A percentile compares a stretch with the other conserved stretches of the same genome.
Evolutionary conservation across 495 filamentous ascomycete genomes (phyloP).

Genomic region (Hypoxylon crocopeplum): DNA sequence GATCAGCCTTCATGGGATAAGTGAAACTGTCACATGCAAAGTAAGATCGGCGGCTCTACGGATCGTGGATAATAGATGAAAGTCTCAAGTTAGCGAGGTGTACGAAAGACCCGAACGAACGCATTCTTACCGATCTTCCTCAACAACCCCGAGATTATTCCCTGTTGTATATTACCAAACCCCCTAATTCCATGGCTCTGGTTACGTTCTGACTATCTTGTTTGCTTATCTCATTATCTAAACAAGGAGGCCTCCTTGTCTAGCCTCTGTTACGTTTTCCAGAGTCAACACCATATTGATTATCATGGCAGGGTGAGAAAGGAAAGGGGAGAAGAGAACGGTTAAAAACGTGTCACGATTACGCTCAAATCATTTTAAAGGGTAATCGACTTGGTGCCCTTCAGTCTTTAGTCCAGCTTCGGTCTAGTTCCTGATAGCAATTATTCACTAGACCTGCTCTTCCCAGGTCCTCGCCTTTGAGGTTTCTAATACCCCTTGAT

Average conservation of each 20-base stretch:
- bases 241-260: not conserved
- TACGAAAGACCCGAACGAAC: not conserved
- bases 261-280: not conserved
- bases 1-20: not conserved
- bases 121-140: not conserved
- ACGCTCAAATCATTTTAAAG: not conserved
- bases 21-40: slow-evolving; percentile 15
- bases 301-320: not conserved
- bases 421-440: slow-evolving; percentile 1
- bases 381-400: not conserved
- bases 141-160: slow-evolving; percentile 13
- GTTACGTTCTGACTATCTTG: not conserved
- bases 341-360: not conserved
- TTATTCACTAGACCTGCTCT: not conserved
- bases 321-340: not conserved
- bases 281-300: not conserved
- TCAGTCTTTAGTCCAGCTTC: not conserved
- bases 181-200: not conserved
- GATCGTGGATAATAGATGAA: slow-evolving; percentile 3
- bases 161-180: not conserved
- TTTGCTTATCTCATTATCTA: not conserved
- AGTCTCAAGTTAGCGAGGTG: not conserved
- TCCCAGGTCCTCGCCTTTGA: not conserved
- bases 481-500: not conserved
- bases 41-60: slow-evolving; percentile 10